phyloP scores from a whole-genome alignment of 495 filamentous ascomycete species.

The Penicillium argentinense region DNA sequence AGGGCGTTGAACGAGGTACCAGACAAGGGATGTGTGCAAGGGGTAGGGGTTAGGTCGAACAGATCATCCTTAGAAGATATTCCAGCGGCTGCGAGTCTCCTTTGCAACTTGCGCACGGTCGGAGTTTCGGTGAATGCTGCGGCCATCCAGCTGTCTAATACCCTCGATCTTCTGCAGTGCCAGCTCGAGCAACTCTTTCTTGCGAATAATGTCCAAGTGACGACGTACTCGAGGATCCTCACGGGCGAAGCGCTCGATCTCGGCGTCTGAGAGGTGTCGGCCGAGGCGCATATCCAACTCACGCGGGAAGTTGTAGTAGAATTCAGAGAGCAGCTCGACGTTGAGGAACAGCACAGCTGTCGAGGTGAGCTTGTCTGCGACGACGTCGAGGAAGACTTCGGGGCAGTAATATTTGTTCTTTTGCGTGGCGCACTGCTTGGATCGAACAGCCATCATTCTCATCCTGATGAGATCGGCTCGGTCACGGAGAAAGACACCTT shows the following conservation, averaged over 20 bases:
- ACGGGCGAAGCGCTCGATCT: slow-evolving; percentile 85
- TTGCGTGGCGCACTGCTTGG: slow-evolving; percentile 75
- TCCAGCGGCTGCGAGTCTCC: slow-evolving; percentile 41
- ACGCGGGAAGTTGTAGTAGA: slow-evolving; percentile 94
- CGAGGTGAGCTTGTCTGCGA: slow-evolving; percentile 89
- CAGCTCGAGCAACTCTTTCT: slow-evolving; percentile 91
- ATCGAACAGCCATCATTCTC: slow-evolving; percentile 82
- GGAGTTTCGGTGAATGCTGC: slow-evolving; percentile 27
- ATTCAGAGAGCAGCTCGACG: slow-evolving; percentile 93
- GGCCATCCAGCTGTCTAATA: slow-evolving; percentile 71
- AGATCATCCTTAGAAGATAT: slow-evolving; percentile 34
- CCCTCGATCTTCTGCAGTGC: slow-evolving; percentile 93
- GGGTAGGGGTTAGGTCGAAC: slow-evolving; percentile 4
- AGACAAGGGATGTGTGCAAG: slow-evolving; percentile 1
- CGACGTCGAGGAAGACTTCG: slow-evolving; percentile 95
- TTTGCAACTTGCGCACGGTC: slow-evolving; percentile 30
- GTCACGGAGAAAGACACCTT: slow-evolving; percentile 90
- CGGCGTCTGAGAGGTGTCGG: slow-evolving; percentile 69
- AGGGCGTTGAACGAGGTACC: slow-evolving; percentile 7
- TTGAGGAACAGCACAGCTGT: slow-evolving; percentile 97
- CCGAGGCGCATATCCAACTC: slow-evolving; percentile 89
- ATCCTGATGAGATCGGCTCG: slow-evolving; percentile 86
- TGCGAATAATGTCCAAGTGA: slow-evolving; percentile 85
- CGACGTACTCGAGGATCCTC: slow-evolving; percentile 86
- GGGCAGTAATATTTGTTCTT: slow-evolving; percentile 96